phyloP scores from a whole-genome alignment of 2,329 filamentous ascomycete species.

The Knufia petricola region DNA sequence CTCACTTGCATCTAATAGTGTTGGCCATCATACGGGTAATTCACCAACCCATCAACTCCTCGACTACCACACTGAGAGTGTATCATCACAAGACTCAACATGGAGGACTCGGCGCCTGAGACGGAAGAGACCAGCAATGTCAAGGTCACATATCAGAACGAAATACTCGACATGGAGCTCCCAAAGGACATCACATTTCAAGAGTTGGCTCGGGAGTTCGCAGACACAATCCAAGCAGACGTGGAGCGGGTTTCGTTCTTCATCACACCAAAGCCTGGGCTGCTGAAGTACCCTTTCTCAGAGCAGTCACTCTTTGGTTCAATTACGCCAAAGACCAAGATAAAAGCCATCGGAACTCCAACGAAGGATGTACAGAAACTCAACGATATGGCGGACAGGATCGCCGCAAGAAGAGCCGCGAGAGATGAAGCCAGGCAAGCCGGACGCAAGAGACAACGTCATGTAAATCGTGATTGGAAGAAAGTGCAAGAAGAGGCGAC shows the following conservation, averaged over 20 bases:
- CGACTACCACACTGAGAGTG: too few relatives aligned
- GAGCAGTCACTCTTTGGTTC: conserved; percentile 27
- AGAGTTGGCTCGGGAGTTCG: conserved; percentile 31
- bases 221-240: conserved; percentile 31
- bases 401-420: conserved; percentile 25
- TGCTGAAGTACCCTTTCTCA: conserved; percentile 37
- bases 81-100: not conserved
- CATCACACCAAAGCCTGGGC: conserved; percentile 38
- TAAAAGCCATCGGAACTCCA: conserved; percentile 38
- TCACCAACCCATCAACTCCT: too few relatives aligned
- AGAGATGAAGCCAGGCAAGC: conserved; percentile 23
- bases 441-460: conserved; percentile 10
- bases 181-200: conserved; percentile 42
- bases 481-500: conserved; percentile 45
- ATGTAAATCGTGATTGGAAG: conserved; percentile 24
- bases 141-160: conserved; percentile 47
- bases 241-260: conserved; percentile 36
- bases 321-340: conserved; percentile 35
- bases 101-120: not conserved
- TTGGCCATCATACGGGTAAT: too few relatives aligned
- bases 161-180: conserved; percentile 40
- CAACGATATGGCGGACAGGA: conserved; percentile 28
- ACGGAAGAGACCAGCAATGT: conserved; percentile 25
- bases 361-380: conserved; percentile 34
- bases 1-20: not conserved